Base-by-base conservation (phyloP, 371 early-diverging fungal species). In the Batkoa obscura region DNA sequence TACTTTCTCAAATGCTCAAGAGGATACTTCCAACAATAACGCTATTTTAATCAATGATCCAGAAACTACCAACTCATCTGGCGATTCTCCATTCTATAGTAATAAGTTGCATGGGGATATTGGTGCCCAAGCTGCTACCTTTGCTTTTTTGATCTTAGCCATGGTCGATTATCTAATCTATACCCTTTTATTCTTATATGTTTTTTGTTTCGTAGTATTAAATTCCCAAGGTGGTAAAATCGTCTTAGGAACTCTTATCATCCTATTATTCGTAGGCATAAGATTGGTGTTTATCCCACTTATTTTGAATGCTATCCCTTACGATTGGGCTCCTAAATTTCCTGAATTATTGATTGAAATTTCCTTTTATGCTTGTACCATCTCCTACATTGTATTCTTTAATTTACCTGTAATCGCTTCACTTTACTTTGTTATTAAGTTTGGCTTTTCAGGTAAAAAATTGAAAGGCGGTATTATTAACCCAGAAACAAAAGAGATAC, bases 321-420 rank as follows among this genome's bases (percentile, higher is more conserved):
- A 53, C 36, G 30, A 12, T 10, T 53, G 37, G 37, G 53, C 53
- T 17, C 53, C 53, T n/a, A 53, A 53, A 30, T 32, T 53, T 8
- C 53, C 53, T n/a, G 6, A 17, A 5, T 10, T 34, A n/a, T 30
- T 53, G 53, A 13, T 53, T 12, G 38, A 53, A 53, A 37, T 53
- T 39, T 32, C 32, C 38, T 53, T 53, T 30, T 53, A 53, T 17
- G 53, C 53, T 8, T 53, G 53, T 38, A 53, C 53, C 10, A 53
- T 53, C 53, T 53, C 53, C 13, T 53, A 53, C 53, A 39, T 53
- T 23, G 34, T 53, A 6, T 53, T 53, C 39, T 53, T 53, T 30
- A 53, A 53, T 17, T 36, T 39, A 5, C 53, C 53, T 8, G 53
- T 53, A 3, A 9, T 53, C 2, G 53, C 53, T 4, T 53, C 38